Evolutionary conservation across 2,329 filamentous ascomycete genomes (phyloP), one percentile per base, ranked within the genome.

Genomic region (Simplicillium aogashimaense): DNA sequence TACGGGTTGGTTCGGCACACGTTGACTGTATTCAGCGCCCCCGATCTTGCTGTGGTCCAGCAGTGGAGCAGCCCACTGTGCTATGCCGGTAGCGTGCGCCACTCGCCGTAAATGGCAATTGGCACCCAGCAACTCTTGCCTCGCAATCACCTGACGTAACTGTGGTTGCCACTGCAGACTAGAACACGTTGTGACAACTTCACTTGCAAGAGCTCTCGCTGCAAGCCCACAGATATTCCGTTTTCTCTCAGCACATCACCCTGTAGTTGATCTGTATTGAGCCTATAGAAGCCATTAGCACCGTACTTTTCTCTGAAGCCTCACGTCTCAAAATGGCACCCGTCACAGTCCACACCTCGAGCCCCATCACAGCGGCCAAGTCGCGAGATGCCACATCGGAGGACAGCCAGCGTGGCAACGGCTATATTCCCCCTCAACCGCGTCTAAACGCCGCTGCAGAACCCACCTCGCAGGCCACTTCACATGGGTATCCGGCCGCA

Each of bases 351-450:
- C 76, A 78, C 57, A 70, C 67, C 29, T 57, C 70, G 40, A 77
- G 73, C 54, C 76, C 77, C 35, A 77, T 81, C 55, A 72, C 64
- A 50, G 69, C 72, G 30, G 61, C 69, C 43, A 78, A 76, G 58
- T 63, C 74, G 37, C 62, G 64, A 13, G 70, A 63, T 28, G 53
- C 60, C 33, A 72, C 70, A 15, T 65, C 71, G 20, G 56, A 71
- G 47, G 76, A 70, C 13, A 55, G 55, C 31, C 44, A 49, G 7
- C 44, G 57, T 12, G 40, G 46, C 2, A 32, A 38, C 16, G 46
- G 44, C n/a, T 37, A 47, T 44, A 45, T 43, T 43, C 42, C 43
- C 12, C 15, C 40, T 7, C 14, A 32, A 17, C 33, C 35, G 29
- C 20, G 17, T 37, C 16, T 15, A 20, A 49, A 44, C 41, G 39